Conservation (phyloP, 495 filamentous ascomycete species). For the Bacidia gigantensis region DNA sequence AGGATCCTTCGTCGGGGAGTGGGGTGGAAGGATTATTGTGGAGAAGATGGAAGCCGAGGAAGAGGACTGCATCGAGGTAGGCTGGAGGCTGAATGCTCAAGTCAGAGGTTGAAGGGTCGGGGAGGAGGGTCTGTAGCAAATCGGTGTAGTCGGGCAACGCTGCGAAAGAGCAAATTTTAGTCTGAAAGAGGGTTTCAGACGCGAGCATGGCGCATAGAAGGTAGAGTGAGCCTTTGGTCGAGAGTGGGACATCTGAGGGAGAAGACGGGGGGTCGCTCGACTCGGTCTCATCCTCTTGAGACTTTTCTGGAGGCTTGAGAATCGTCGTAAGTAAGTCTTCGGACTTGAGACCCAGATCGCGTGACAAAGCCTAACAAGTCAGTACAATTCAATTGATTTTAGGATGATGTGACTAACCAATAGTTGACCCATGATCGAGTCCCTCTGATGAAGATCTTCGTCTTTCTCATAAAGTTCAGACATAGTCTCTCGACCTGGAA, state of each 20-base stretch:
- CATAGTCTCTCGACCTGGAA: slow-evolving; percentile 43
- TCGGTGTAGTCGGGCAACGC: slow-evolving; percentile 28
- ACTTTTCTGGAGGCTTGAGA: slow-evolving; percentile 17
- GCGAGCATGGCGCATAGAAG: slow-evolving; percentile 26
- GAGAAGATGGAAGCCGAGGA: slow-evolving; percentile 26
- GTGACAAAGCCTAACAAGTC: slow-evolving; percentile 46
- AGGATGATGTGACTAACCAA: slow-evolving; percentile 38
- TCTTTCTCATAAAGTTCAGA: slow-evolving; percentile 46
- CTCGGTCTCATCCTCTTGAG: not conserved
- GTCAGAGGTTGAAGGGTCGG: slow-evolving; percentile 13
- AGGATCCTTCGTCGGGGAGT: slow-evolving; percentile 20
- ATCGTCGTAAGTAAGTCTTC: slow-evolving; percentile 37
- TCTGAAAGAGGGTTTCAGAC: slow-evolving; percentile 21
- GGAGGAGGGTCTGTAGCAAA: slow-evolving; percentile 24
- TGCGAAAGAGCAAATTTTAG: not conserved
- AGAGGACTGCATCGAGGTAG: slow-evolving; percentile 33
- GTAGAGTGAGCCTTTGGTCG: slow-evolving; percentile 24
- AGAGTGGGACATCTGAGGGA: slow-evolving; percentile 17
- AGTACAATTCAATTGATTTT: slow-evolving; percentile 3
- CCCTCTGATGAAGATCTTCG: slow-evolving; percentile 46
- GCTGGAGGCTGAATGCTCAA: slow-evolving; percentile 26
- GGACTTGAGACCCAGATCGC: slow-evolving; percentile 49
- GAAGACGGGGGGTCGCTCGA: slow-evolving; percentile 7
- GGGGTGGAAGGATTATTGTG: not conserved
- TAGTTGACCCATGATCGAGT: slow-evolving; percentile 63